Conservation (phyloP, 169 alveolate species). For the Amoebophrya sp. region DNA sequence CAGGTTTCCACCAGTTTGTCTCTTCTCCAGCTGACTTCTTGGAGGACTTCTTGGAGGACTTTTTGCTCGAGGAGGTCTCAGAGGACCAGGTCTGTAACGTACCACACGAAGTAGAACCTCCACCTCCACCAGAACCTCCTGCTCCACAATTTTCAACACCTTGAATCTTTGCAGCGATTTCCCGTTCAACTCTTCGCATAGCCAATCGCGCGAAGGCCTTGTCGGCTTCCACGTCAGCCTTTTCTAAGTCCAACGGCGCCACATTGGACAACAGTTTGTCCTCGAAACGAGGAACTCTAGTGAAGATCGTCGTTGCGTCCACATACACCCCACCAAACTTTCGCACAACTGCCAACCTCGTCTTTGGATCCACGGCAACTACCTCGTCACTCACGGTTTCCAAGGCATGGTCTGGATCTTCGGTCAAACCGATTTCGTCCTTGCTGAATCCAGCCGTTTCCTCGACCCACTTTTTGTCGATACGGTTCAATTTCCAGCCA, state of each 20-base stretch:
- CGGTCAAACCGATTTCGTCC: background rate
- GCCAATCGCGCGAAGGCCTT: background rate
- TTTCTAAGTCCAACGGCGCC: background rate
- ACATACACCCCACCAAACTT: background rate
- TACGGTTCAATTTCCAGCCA: background rate
- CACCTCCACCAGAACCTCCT: too few relatives aligned
- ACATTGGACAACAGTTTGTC: background rate
- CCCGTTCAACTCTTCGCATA: background rate
- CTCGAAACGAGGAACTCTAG: background rate
- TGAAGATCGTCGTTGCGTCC: background rate
- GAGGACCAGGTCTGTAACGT: too few relatives aligned
- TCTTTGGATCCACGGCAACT: background rate
- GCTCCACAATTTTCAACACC: background rate
- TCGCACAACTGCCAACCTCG: background rate
- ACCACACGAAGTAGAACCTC: too few relatives aligned
- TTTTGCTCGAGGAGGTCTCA: too few relatives aligned
- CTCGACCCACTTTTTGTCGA: background rate
- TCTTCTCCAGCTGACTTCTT: too few relatives aligned
- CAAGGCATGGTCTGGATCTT: background rate
- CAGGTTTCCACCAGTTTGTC: background rate
- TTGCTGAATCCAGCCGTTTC: background rate
- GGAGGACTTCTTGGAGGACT: too few relatives aligned
- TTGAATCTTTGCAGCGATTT: background rate
- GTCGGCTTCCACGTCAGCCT: background rate
- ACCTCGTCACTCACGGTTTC: background rate